Conservation (phyloP, 306 rosid species). For the Cicer chorassanicum region DNA sequence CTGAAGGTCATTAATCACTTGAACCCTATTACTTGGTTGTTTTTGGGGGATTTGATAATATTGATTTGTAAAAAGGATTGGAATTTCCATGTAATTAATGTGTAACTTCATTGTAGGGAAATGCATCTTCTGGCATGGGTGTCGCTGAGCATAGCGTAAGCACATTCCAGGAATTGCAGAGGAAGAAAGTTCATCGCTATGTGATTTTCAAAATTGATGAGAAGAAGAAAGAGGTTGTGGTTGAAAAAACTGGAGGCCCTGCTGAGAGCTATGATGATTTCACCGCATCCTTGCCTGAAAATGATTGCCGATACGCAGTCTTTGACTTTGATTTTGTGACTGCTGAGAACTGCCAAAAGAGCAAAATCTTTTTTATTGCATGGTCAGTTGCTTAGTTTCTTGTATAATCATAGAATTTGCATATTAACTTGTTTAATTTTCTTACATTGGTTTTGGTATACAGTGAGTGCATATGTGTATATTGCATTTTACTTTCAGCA, state of each 20-base stretch:
- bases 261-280: constrained; percentile 84
- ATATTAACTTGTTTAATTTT: constrained; percentile 13
- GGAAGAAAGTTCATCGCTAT: constrained; percentile 79
- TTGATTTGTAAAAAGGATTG: constrained; percentile 1
- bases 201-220: constrained; percentile 83
- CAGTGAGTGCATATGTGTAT: not conserved
- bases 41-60: not conserved
- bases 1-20: no score
- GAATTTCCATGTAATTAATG: constrained; percentile 7
- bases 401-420: constrained; percentile 24
- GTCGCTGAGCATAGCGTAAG: constrained; percentile 67
- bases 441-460: constrained; percentile 4
- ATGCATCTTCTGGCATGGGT: constrained; percentile 86
- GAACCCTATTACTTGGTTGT: no score
- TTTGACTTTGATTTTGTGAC: constrained; percentile 77
- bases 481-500: constrained; percentile 28
- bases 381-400: constrained; percentile 67
- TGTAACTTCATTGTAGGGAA: constrained; percentile 51
- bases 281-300: constrained; percentile 77
- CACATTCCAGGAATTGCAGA: constrained; percentile 73
- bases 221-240: constrained; percentile 80
- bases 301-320: constrained; percentile 82
- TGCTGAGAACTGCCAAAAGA: constrained; percentile 81
- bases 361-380: constrained; percentile 78
- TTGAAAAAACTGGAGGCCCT: constrained; percentile 79